Conservation (phyloP, 2,329 filamentous ascomycete species). For the Amphichorda felina region DNA sequence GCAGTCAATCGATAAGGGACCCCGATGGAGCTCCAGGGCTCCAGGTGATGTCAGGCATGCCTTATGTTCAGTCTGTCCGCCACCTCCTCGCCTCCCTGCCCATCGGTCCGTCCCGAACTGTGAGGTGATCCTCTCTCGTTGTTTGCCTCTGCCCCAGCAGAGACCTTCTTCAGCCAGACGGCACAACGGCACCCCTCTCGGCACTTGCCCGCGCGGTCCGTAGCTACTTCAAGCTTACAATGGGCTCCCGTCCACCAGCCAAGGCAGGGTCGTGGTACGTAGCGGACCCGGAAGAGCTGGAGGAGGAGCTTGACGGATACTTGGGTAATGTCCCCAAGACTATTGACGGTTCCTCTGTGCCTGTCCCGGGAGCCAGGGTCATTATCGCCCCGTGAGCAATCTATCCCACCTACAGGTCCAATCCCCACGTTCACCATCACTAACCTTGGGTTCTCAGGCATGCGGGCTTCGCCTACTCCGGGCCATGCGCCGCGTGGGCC, state of each 20-base stretch:
- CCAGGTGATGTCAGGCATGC: not conserved
- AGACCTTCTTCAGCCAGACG: too few relatives aligned
- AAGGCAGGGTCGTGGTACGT: conserved; percentile 90
- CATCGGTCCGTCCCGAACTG: too few relatives aligned
- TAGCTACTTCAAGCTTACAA: conserved; percentile 2
- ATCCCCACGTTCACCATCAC: not conserved
- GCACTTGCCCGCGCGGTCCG: not conserved
- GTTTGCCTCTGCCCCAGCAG: too few relatives aligned
- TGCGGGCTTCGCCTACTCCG: conserved; percentile 88
- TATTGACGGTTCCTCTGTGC: conserved; percentile 47
- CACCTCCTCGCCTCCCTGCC: too few relatives aligned
- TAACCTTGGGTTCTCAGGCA: conserved; percentile 56
- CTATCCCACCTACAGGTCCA: not conserved
- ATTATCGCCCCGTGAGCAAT: conserved; percentile 85
- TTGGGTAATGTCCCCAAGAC: conserved; percentile 58
- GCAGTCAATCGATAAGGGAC: conserved; percentile 1
- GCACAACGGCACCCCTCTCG: too few relatives aligned
- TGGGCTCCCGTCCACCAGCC: conserved; percentile 37
- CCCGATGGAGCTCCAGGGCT: too few relatives aligned
- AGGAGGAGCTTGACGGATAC: conserved; percentile 60
- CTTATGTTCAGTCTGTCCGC: too few relatives aligned
- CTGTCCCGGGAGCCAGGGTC: conserved; percentile 62
- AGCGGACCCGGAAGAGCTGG: conserved; percentile 44
- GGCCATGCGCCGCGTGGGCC: conserved; percentile 84
- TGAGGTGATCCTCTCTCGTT: too few relatives aligned